Evolutionary conservation across 805 yeast genomes (phyloP), one percentile per base, ranked within the genome.

Genomic region (Ogataea angusta): DNA sequence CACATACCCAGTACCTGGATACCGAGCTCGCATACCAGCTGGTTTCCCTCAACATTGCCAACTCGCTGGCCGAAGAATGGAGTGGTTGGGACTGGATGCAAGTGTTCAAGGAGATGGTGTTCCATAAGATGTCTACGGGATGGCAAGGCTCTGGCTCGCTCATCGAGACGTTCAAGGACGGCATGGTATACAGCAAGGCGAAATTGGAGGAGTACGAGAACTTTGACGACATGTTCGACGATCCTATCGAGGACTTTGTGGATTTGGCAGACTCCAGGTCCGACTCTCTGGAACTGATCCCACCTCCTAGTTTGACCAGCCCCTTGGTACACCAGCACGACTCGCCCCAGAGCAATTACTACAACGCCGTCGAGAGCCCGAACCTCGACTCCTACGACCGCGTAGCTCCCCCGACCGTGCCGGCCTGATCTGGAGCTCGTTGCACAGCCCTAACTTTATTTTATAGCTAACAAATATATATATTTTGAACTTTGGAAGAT

Each of bases 1-100:
- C 95, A 3, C 78, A 73, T 43, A 76, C 79, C 23, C 75, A 78
- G 51, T 80, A 81, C 46, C 54, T 85, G 35, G 69, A 59, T 39
- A 46, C 46, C 18, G 59, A 57, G 25, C 50, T 59, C 23, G 51
- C 68, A 1, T 52, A 46, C 25, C 62, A 62, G 40, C 50, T 65
- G 30, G 57, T 63, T 10, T 43, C 53, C 2, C 41, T 64, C 23
- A 65, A 65, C 41, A 47, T 64, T 16, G 47, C 44, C 6, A 64
- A 64, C 38, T 57, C 68, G 12, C 13, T 57, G 4, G 38, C 34
- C n/a, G 68, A 64, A 46, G 25, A 45, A 10, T 65, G 69, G 69
- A 33, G 43, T 9, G 45, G 45, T 17, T 45, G 45, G 38, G 69
- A 65, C 37, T 65, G 69, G 69, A 41, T 47, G 32, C 62, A 53